These are phyloP conservation scores for Tylopilus felleus DNA, from an alignment of 768 basidiomycete species.

Conservation along the genomic window DNA sequence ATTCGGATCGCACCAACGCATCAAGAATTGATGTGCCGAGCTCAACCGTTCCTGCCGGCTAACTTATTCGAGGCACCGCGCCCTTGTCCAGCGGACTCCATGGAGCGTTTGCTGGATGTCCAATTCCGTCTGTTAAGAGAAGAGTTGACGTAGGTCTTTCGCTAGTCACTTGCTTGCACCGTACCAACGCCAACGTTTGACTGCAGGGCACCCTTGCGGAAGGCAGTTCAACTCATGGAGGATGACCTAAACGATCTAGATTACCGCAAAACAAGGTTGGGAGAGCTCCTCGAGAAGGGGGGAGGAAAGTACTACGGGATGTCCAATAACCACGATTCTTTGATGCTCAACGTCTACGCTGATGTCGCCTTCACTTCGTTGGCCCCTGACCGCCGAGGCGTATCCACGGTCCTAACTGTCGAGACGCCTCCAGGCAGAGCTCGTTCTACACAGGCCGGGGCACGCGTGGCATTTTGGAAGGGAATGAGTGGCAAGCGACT, in stretches of 20 bases:
- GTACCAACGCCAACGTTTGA: background rate
- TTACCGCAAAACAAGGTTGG: constrained; percentile 36
- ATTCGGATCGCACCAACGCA: constrained; percentile 74
- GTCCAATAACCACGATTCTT: constrained; percentile 39
- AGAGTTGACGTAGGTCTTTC: constrained; percentile 55
- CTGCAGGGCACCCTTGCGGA: constrained; percentile 50
- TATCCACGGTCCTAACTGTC: constrained; percentile 45
- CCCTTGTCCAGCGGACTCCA: constrained; percentile 51
- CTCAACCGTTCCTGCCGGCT: constrained; percentile 58
- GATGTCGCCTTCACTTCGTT: constrained; percentile 46
- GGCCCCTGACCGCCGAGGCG: constrained; percentile 48
- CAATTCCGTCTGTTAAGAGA: constrained; percentile 75
- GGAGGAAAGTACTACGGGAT: constrained; percentile 59
- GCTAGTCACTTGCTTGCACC: background rate
- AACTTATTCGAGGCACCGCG: constrained; percentile 61
- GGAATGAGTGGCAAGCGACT: constrained; percentile 55
- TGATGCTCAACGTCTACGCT: constrained; percentile 65
- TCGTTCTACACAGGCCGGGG: constrained; percentile 35
- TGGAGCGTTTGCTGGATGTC: constrained; percentile 66
- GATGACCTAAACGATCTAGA: constrained; percentile 38
- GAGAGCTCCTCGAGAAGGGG: constrained; percentile 43
- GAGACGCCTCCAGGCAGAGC: constrained; percentile 58
- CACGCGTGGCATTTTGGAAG: constrained; percentile 59
- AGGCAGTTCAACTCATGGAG: constrained; percentile 45
- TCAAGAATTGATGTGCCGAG: constrained; percentile 50